A percentile compares a stretch with the other conserved stretches of the same genome.
Evolutionary conservation across 345 rosid species (phyloP).

Genomic region (sweet orange (Citrus sinensis)): DNA sequence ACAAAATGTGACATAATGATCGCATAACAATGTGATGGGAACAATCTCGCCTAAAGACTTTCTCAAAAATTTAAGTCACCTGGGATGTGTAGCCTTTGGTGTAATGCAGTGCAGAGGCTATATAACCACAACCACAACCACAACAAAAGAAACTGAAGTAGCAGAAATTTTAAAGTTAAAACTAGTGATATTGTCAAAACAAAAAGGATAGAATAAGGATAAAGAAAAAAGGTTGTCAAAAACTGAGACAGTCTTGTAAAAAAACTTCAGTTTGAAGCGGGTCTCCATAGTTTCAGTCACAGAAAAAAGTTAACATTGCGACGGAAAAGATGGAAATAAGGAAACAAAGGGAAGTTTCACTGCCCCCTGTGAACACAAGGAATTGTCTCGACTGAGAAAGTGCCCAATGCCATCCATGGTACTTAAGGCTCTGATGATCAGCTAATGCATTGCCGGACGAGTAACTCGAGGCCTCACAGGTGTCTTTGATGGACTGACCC

Average conservation of each 20-base stretch:
- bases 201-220: not conserved
- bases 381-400: constrained; percentile 24
- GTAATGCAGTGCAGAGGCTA: not conserved
- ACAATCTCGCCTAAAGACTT: not conserved
- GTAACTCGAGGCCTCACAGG: constrained; percentile 76
- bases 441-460: constrained; percentile 36
- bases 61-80: not conserved
- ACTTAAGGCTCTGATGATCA: constrained; percentile 14
- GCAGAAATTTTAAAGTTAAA: not conserved
- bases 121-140: not conserved
- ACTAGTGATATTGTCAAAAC: not conserved
- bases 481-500: constrained; percentile 88
- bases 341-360: constrained; percentile 35
- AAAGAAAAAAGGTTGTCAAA: not conserved
- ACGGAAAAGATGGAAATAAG: constrained; percentile 35
- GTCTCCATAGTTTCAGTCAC: not conserved
- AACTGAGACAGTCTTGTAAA: not conserved
- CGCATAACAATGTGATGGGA: not conserved
- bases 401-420: constrained; percentile 30
- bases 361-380: constrained; percentile 38
- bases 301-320: constrained; percentile 23
- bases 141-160: not conserved
- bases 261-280: not conserved
- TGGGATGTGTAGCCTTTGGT: not conserved
- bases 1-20: not conserved